A percentile compares a stretch with the other conserved stretches of the same genome.
These are phyloP conservation scores for Starmerella stigmatis DNA, from an alignment of 805 yeast genomes.

Conservation along the genomic window DNA sequence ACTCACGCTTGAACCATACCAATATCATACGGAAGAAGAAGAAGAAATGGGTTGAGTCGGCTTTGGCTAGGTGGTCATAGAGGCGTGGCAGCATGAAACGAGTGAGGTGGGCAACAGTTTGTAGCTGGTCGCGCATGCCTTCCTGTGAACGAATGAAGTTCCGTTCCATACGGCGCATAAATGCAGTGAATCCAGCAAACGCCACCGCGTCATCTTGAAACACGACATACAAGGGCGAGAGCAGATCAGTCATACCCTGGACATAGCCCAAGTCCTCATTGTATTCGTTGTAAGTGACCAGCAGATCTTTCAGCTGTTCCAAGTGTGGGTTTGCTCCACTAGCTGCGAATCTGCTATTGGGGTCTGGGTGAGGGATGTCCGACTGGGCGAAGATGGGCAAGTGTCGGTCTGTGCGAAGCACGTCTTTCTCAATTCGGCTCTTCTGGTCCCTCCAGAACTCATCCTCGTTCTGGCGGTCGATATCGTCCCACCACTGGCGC, in stretches of 20 bases:
- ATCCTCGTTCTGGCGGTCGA: conserved; percentile 43
- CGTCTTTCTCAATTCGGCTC: conserved; percentile 83
- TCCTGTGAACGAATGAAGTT: conserved; percentile 84
- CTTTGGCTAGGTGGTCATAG: conserved; percentile 69
- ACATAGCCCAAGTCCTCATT: conserved; percentile 84
- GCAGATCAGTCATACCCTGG: conserved; percentile 93
- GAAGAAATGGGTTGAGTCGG: conserved; percentile 82
- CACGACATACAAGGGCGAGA: conserved; percentile 68
- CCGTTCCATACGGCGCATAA: conserved; percentile 92
- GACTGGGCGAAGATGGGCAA: conserved; percentile 51
- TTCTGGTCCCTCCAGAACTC: conserved; percentile 85
- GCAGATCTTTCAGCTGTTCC: conserved; percentile 58
- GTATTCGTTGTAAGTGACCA: conserved; percentile 76
- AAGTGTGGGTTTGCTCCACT: conserved; percentile 72
- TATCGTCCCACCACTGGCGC: conserved; percentile 61
- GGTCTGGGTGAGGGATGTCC: conserved; percentile 34
- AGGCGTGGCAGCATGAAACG: conserved; percentile 82
- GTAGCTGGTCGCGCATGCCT: conserved; percentile 86
- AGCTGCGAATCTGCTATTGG: conserved; percentile 45
- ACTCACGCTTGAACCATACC: conserved; percentile 92
- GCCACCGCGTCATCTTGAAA: conserved; percentile 61
- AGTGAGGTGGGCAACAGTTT: conserved; percentile 70
- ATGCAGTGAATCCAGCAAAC: conserved; percentile 79
- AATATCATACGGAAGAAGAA: conserved; percentile 90
- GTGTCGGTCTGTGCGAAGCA: conserved; percentile 79